Evolutionary conservation across 495 filamentous ascomycete genomes (phyloP).

Genomic region (Penicillium pancosmium): DNA sequence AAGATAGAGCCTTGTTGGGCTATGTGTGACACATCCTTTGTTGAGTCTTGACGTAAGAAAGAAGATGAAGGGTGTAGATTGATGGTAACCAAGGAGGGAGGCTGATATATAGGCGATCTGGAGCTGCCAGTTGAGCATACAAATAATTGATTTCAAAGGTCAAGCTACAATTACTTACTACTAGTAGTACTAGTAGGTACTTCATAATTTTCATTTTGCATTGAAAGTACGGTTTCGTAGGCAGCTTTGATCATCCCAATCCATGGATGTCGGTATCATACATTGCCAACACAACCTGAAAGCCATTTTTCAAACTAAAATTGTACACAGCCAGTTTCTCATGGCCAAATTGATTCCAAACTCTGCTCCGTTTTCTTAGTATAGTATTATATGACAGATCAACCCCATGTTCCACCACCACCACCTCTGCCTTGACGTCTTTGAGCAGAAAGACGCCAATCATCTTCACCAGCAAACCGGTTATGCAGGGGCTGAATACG

Average conservation of each 20-base stretch:
- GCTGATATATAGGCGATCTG: too few species aligned
- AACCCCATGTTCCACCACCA: conserved; percentile 96
- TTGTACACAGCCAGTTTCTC: neutral
- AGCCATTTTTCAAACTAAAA: neutral
- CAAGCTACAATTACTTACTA: too few species aligned
- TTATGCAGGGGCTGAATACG: conserved; percentile 94
- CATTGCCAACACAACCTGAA: neutral
- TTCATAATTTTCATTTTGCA: too few species aligned
- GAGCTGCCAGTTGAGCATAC: too few species aligned
- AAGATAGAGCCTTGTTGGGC: too few species aligned
- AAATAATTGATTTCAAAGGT: too few species aligned
- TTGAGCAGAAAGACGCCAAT: conserved; percentile 92
- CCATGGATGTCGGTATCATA: neutral
- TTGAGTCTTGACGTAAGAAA: too few species aligned
- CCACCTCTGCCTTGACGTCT: conserved; percentile 84
- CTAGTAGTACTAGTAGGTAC: too few species aligned
- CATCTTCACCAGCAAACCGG: conserved; percentile 85
- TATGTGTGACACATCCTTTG: too few species aligned
- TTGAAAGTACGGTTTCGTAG: too few species aligned
- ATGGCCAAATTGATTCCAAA: neutral
- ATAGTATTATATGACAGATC: conserved; percentile 18
- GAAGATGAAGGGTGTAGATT: too few species aligned
- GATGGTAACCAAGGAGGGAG: too few species aligned
- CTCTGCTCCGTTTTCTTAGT: neutral
- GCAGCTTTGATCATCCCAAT: neutral